Base-by-base conservation (phyloP, 495 filamentous ascomycete species). In the Penicillium desertorum region DNA sequence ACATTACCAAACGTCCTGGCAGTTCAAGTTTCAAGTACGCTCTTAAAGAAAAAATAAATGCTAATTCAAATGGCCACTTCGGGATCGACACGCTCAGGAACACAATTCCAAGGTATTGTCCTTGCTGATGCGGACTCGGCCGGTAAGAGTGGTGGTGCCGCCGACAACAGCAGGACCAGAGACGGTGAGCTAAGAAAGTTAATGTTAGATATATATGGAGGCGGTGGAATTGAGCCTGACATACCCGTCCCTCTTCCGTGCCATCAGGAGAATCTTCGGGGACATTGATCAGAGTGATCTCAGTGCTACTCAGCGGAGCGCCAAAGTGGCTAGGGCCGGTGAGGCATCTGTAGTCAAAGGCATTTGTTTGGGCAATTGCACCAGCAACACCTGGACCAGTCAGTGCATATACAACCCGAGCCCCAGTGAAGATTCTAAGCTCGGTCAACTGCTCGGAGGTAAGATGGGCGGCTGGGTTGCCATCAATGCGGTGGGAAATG, bases 351-450 rank as follows among this genome's bases (percentile, higher is more conserved):
- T 99, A 98, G 66, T 99, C 94, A 62, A 90, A 93, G 32, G 91
- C 79, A 57, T 88, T 83, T 11, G 90, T 94, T 73, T 98, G 92
- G 3, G 83, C 71, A 17, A 92, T 83, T 1, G 94, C 89, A 22
- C 94, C 94, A 5, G 92, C 93, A 22, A 97, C 87, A 29, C 82
- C 81, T 8, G 92, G 76, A 4, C 89, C 86, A 45, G 91, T 89
- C 29, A 98, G 78, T 1, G 91, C 91, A 72, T 96, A 96, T 20
- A 95, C 79, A 46, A 96, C 78, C 34, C 91, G 84, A 10, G 91
- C 86, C 11, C 88, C 84, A 8, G 88, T 92, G 71, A 88, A 90
- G 16, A 91, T 76, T 17, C 91, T 82, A 42, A 98, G 74, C 62
- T 96, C 90, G 2, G 86, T 88, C 23, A 98, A 74, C 25, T 86